Evolutionary conservation across 176 grass and related monocot species (phyloP).

Genomic region (Zizania latifolia): DNA sequence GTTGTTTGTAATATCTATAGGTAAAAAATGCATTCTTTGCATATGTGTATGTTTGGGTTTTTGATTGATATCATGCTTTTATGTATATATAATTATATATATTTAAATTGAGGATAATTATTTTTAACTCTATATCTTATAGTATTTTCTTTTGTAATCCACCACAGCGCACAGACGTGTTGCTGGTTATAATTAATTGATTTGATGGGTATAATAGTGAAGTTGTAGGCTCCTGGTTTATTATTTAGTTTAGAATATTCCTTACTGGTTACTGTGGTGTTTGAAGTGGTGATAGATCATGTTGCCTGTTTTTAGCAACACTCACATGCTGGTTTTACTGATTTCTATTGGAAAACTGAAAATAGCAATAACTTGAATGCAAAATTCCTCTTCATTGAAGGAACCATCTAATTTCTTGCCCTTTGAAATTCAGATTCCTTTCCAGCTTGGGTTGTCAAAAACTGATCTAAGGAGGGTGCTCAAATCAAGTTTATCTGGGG

Average conservation of each 20-base stretch:
- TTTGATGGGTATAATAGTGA: background rate
- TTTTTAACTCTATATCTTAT: too few relatives aligned
- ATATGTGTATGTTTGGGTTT: background rate
- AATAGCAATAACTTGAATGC: background rate
- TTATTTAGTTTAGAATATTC: background rate
- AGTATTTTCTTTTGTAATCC: too few relatives aligned
- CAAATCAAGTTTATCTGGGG: conserved; percentile 81
- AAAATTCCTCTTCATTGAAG: background rate
- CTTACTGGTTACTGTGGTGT: background rate
- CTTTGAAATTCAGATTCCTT: conserved; percentile 73
- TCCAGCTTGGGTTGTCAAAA: conserved; percentile 83
- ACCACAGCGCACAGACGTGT: too few relatives aligned
- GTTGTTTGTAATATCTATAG: background rate
- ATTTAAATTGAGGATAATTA: too few relatives aligned
- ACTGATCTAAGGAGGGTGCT: conserved; percentile 88
- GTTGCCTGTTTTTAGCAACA: background rate
- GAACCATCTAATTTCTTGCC: conserved; percentile 4
- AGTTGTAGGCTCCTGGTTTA: background rate
- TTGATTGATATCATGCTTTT: background rate
- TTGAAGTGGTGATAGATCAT: background rate
- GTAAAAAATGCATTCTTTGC: background rate
- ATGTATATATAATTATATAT: background rate
- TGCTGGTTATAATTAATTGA: background rate
- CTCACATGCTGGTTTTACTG: background rate
- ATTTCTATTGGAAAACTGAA: background rate